A percentile compares a stretch with the other conserved stretches of the same genome.
These are phyloP conservation scores for Nicotiana undulata DNA, from an alignment of 257 asterid species.

Conservation along the genomic window DNA sequence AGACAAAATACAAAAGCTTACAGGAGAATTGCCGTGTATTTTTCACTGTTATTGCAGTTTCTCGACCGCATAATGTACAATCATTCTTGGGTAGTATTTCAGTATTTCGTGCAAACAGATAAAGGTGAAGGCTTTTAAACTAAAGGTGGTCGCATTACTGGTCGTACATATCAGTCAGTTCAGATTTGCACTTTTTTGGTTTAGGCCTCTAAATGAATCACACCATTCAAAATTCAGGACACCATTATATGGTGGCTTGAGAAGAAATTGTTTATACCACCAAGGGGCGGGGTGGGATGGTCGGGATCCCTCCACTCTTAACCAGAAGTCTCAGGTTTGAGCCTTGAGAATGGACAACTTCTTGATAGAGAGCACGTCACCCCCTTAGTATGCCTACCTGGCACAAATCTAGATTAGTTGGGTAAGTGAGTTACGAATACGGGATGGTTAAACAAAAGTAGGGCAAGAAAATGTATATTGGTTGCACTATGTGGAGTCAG, in stretches of 20 bases:
- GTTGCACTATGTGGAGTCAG: neutral
- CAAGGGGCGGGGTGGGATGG: too few relatives aligned
- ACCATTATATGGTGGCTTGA: neutral
- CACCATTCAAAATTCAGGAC: neutral
- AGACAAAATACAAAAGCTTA: neutral
- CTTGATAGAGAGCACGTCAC: too few relatives aligned
- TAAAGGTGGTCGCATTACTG: neutral
- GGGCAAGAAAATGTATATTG: neutral
- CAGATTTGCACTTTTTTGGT: neutral
- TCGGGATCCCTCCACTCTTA: too few relatives aligned
- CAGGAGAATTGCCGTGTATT: neutral
- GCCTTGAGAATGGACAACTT: too few relatives aligned
- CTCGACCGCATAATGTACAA: neutral
- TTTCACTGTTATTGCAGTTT: neutral
- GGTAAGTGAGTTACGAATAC: too few relatives aligned
- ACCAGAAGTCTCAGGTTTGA: too few relatives aligned
- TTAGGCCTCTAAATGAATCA: neutral
- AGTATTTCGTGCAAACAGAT: neutral
- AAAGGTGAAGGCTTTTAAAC: neutral
- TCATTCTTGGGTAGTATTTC: neutral
- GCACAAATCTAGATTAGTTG: too few relatives aligned
- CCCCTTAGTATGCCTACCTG: too few relatives aligned
- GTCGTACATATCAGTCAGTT: neutral
- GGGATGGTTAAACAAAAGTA: too few relatives aligned
- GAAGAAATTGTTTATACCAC: too few relatives aligned